phyloP scores from a whole-genome alignment of 345 rosid species.

The Leavenworthia alabamica region DNA sequence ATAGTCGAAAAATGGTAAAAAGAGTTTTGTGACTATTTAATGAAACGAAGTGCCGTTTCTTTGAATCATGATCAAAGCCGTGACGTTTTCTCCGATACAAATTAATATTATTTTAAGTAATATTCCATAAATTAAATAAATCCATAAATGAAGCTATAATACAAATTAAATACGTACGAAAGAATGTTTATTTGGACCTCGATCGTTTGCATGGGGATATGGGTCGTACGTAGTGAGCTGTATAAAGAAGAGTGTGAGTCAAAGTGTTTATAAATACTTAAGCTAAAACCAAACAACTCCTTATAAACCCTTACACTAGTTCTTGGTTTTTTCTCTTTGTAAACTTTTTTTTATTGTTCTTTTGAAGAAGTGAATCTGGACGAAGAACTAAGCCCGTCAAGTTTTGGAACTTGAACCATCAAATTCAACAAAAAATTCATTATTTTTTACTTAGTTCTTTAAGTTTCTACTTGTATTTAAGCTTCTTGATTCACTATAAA shows the following conservation, averaged over 20 bases:
- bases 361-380: slow-evolving; percentile 29
- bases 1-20: slow-evolving; percentile 15
- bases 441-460: neutral
- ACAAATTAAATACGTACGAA: slow-evolving; percentile 10
- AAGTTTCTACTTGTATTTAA: slow-evolving; percentile 5
- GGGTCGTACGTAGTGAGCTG: slow-evolving; percentile 34
- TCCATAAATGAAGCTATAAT: too few species aligned
- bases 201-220: slow-evolving; percentile 38
- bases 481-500: slow-evolving; percentile 16
- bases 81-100: slow-evolving; percentile 31
- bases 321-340: too few species aligned
- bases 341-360: too few species aligned
- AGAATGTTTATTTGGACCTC: slow-evolving; percentile 26
- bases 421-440: slow-evolving; percentile 33
- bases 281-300: too few species aligned
- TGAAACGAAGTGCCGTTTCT: slow-evolving; percentile 25
- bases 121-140: neutral
- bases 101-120: neutral
- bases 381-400: neutral
- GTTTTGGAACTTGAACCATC: slow-evolving; percentile 67
- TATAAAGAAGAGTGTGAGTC: slow-evolving; percentile 16
- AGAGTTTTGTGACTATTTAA: slow-evolving; percentile 25
- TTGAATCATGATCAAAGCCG: slow-evolving; percentile 36
- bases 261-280: too few species aligned
- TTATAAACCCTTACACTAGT: too few species aligned